Percentiles rank a stretch among this genome's conserved stretches.
phyloP scores from a whole-genome alignment of 2,329 filamentous ascomycete genomes.

The Penicillium sp. region DNA sequence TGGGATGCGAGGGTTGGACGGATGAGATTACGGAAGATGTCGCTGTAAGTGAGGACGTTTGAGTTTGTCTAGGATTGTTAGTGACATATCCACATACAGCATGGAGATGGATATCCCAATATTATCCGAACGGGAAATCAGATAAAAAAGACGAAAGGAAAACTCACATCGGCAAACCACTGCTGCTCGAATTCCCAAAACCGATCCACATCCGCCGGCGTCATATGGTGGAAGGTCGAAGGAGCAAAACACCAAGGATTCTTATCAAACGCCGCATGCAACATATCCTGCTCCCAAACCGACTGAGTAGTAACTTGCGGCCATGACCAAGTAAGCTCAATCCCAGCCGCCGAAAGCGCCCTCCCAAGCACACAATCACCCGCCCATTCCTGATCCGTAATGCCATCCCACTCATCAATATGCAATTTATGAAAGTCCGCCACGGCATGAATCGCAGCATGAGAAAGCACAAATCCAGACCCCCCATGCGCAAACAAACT shows the following conservation, averaged over 20 bases:
- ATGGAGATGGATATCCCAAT: not conserved
- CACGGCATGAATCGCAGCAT: slow-evolving; percentile 44
- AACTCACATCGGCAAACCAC: slow-evolving; percentile 27
- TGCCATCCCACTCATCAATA: slow-evolving; percentile 41
- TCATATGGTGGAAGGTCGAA: slow-evolving; percentile 32
- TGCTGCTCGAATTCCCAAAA: slow-evolving; percentile 27
- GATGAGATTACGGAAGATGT: slow-evolving; percentile 23
- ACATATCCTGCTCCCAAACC: slow-evolving; percentile 27
- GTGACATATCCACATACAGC: not conserved
- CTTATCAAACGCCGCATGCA: slow-evolving; percentile 17
- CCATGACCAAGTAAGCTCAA: slow-evolving; percentile 37
- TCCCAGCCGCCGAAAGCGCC: slow-evolving; percentile 41
- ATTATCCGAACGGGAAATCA: not conserved
- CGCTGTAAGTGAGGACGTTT: slow-evolving; percentile 19
- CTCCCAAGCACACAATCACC: slow-evolving; percentile 49
- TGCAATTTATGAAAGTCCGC: slow-evolving; percentile 41
- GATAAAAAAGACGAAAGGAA: not conserved
- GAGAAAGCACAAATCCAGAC: slow-evolving; percentile 50
- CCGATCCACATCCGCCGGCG: slow-evolving; percentile 22
- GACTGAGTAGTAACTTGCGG: slow-evolving; percentile 22
- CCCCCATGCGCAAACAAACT: slow-evolving; percentile 51
- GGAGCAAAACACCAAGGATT: slow-evolving; percentile 28
- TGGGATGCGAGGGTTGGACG: slow-evolving; percentile 15
- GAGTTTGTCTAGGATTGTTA: slow-evolving; percentile 15
- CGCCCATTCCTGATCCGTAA: slow-evolving; percentile 44